Base-by-base conservation (phyloP, 441 rosid species). In the Hura crepitans region DNA sequence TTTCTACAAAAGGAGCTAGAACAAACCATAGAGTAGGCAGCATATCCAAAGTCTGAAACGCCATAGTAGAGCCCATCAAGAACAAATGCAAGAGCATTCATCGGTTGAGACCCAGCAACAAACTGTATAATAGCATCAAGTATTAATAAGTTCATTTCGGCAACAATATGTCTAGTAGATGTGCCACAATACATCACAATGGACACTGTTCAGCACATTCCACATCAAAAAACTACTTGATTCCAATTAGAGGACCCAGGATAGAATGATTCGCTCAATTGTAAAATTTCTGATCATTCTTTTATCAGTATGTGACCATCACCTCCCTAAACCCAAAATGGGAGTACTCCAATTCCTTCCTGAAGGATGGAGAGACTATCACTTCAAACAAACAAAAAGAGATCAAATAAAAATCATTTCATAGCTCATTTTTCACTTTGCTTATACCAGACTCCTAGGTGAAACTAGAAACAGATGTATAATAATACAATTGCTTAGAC, bases 41-140 rank as follows among this genome's bases (percentile, higher is more conserved):
- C 97, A 82, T 85, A 92, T 79, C 84, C 93, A 12, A 85, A 92
- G 81, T 95, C 99, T 6, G 97, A 92, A 77, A 87, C 99, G 28
- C 97, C 99, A 54, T 92, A 92, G 58, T 92, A 95, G 4, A 95
- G 95, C 51, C 99, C 99, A 69, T 95, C 99, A 31, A 90, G 71
- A 71, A 95, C 91, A 62, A 95, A 95, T 18, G 99, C 99, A 28
- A 90, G 66, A 54, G 97, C 97, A 76, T 95, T 95, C 74, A 95
- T 79, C 37, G 99, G 97, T 74, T 90, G 99, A 62, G 99, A 85
- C 77, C 94, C 92, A 65, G 97, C 97, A 73, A 95, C 95, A 77
- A 95, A 95, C 99, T 95, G 86, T 75, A 81, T 73, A 23, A 65
- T 42, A 68, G 62, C 13, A 61, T 77, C 63, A 74, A n/a, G n/a